These are phyloP conservation scores for Schizothecium vesticola DNA, from an alignment of 495 filamentous ascomycete species.

Conservation along the genomic window DNA sequence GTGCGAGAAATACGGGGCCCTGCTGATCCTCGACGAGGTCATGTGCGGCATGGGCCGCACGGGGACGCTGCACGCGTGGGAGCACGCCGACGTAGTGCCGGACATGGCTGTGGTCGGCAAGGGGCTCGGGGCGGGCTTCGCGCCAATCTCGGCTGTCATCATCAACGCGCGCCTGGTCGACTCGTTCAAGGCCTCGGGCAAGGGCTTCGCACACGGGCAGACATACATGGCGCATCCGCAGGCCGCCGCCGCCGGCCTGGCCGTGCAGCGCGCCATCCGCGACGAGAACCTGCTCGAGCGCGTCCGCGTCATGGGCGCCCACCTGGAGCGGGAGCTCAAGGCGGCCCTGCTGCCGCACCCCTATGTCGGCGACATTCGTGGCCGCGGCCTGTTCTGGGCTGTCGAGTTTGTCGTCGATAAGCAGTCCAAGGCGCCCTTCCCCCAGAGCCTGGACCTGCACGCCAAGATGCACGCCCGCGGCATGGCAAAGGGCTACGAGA, in stretches of 20 bases:
- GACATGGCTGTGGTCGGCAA: conserved; percentile 61
- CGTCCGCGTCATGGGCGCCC: background rate
- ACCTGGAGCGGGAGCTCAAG: conserved; percentile 1
- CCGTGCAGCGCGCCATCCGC: conserved; percentile 47
- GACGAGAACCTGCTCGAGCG: conserved; percentile 40
- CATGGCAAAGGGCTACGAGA: conserved; percentile 3
- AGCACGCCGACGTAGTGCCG: conserved; percentile 45
- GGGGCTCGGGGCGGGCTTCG: conserved; percentile 57
- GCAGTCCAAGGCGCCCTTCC: conserved; percentile 22
- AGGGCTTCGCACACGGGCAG: conserved; percentile 45
- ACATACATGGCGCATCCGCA: conserved; percentile 53
- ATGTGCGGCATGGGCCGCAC: no score
- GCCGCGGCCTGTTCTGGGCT: background rate
- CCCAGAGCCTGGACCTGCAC: background rate
- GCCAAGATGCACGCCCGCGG: background rate
- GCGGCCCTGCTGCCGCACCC: conserved; percentile 18
- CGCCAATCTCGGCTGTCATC: conserved; percentile 51
- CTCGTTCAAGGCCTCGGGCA: conserved; percentile 47
- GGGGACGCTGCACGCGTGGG: no score
- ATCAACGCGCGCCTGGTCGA: conserved; percentile 46
- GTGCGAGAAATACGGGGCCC: conserved; percentile 61
- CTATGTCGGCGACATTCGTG: background rate
- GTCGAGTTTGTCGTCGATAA: background rate
- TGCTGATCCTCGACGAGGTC: no score
- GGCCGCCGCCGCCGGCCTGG: conserved; percentile 47